phyloP scores from a whole-genome alignment of 1,139 yeast species.

The Blastobotrys aristatus region DNA sequence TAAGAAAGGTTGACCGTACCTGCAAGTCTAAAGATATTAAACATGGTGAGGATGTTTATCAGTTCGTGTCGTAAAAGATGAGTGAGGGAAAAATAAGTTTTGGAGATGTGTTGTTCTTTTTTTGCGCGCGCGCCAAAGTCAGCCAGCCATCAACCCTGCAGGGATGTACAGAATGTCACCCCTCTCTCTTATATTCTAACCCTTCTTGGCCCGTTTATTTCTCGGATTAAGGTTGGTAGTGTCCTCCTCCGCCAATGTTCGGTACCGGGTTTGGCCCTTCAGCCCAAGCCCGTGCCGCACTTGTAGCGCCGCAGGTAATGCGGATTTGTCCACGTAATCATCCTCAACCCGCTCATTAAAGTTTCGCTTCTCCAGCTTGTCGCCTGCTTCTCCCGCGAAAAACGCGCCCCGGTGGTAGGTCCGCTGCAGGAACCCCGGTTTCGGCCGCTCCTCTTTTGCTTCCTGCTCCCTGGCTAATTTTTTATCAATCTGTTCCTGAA shows the following conservation, averaged over 20 bases:
- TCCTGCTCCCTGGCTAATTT: conserved; percentile 16
- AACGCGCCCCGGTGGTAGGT: conserved; percentile 37
- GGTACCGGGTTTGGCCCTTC: conserved; percentile 28
- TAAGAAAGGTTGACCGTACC: conserved; percentile 18
- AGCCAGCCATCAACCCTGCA: not conserved
- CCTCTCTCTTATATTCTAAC: not conserved
- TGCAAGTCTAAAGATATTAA: conserved; percentile 27
- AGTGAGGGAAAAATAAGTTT: not conserved
- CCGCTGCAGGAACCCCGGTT: conserved; percentile 27
- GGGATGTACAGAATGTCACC: not conserved
- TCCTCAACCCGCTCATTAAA: conserved; percentile 29
- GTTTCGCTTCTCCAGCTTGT: conserved; percentile 31
- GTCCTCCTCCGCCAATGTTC: conserved; percentile 29
- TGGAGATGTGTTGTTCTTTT: not conserved
- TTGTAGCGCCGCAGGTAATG: conserved; percentile 31
- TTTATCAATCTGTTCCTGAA: conserved; percentile 19
- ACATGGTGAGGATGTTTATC: conserved; percentile 22
- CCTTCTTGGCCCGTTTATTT: not conserved
- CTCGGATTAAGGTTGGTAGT: conserved; percentile 19
- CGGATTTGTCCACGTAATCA: conserved; percentile 29
- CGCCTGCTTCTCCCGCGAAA: conserved; percentile 29
- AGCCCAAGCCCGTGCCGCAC: conserved; percentile 29
- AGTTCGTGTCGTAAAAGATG: not conserved
- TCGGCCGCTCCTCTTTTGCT: conserved; percentile 13
- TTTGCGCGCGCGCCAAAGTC: not conserved